Evolutionary conservation across 495 filamentous ascomycete genomes (phyloP).

Genomic region (Acidomyces sp.): DNA sequence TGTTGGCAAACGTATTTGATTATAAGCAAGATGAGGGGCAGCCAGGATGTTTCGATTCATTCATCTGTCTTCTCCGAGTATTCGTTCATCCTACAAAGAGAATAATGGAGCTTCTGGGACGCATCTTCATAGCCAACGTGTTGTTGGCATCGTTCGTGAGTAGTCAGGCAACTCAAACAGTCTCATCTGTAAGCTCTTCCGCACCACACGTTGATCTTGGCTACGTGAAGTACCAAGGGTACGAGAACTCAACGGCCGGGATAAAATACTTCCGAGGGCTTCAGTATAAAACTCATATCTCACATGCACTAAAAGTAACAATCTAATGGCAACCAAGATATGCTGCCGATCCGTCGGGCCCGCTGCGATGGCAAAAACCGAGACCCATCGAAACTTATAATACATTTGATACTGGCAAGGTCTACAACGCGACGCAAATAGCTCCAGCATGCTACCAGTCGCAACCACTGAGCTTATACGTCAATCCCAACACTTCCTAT

Average conservation of each 20-base stretch:
- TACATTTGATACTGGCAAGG: conserved; percentile 7
- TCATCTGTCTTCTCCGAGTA: too few relatives aligned
- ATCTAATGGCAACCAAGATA: conserved; percentile 5
- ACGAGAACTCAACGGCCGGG: conserved; percentile 8
- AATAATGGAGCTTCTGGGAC: too few relatives aligned
- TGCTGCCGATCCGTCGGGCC: conserved; percentile 13
- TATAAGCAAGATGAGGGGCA: too few relatives aligned
- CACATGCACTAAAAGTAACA: not conserved
- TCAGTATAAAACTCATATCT: conserved; percentile 1
- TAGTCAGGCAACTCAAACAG: conserved; percentile 8
- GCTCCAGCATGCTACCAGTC: conserved; percentile 19
- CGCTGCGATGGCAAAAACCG: conserved; percentile 19
- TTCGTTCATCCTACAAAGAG: too few relatives aligned
- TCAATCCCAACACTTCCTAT: too few relatives aligned
- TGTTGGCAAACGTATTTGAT: too few relatives aligned
- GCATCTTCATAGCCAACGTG: too few relatives aligned
- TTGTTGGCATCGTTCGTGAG: not conserved
- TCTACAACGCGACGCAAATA: conserved; percentile 15
- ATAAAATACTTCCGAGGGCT: conserved; percentile 15
- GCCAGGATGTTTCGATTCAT: too few relatives aligned
- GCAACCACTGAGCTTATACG: conserved; percentile 10
- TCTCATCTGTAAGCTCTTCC: not conserved
- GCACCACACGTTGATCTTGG: conserved; percentile 17
- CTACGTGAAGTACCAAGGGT: conserved; percentile 20
- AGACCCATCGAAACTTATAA: conserved; percentile 17